These are phyloP conservation scores for Colletotrichum trifolii DNA, from an alignment of 2,329 filamentous ascomycete genomes.

Conservation along the genomic window DNA sequence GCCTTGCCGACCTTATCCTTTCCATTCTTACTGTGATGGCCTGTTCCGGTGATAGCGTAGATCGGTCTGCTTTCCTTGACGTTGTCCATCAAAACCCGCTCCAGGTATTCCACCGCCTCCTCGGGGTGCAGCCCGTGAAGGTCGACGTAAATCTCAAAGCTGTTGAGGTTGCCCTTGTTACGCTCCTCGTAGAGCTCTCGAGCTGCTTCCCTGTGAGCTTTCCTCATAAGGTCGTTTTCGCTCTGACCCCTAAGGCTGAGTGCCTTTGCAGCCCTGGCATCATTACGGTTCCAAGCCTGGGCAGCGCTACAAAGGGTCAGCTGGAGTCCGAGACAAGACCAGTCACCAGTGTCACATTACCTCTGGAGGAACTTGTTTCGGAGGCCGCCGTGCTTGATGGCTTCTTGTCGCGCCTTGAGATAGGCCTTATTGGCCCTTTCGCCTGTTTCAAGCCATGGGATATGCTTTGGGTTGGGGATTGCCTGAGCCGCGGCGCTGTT, in stretches of 20 bases:
- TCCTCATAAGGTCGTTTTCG: conserved; percentile 97
- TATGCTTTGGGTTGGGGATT: conserved; percentile 88
- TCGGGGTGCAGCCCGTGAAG: conserved; percentile 98
- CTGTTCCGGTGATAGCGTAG: conserved; percentile 96
- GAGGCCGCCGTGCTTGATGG: conserved; percentile 95
- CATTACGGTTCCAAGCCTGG: conserved; percentile 98
- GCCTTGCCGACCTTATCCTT: conserved; percentile 99
- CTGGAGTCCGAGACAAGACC: conserved; percentile 6
- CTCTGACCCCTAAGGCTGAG: conserved; percentile 93
- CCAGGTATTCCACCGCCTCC: conserved; percentile 94
- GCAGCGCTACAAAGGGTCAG: conserved; percentile 72
- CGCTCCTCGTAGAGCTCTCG: conserved; percentile 92
- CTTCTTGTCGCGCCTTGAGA: conserved; percentile 92
- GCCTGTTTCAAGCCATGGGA: conserved; percentile 96
- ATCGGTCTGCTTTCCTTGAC: conserved; percentile 78
- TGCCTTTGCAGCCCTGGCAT: conserved; percentile 94
- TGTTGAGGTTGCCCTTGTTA: conserved; percentile 73
- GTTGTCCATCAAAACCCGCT: conserved; percentile 88
- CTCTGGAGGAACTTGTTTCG: conserved; percentile 97
- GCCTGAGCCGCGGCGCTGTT: conserved; percentile 84
- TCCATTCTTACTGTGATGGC: conserved; percentile 97
- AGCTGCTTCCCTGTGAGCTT: conserved; percentile 94
- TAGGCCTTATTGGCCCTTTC: conserved; percentile 92
- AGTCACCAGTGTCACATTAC: conserved; percentile 55
- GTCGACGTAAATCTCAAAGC: conserved; percentile 89